A percentile compares a stretch with the other conserved stretches of the same genome.
These are phyloP conservation scores for Lonicera japonica DNA, from an alignment of 129 eudicot species.

Conservation along the genomic window DNA sequence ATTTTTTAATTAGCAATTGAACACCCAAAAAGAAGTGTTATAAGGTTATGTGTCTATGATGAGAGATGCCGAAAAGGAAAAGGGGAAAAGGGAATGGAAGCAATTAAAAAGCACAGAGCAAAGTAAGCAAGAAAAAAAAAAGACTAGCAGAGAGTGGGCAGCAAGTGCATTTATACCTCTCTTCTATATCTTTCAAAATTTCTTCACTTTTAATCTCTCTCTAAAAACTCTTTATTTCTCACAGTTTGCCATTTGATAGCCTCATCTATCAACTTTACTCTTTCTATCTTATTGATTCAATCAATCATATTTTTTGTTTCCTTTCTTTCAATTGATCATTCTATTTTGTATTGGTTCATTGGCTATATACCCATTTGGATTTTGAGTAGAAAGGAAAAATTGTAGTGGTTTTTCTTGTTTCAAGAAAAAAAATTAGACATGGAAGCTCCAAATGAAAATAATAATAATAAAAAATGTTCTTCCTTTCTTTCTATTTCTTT, in stretches of 20 bases:
- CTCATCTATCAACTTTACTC: slow-evolving; percentile 15
- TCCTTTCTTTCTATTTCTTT: too few species aligned
- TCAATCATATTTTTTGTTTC: slow-evolving; percentile 7
- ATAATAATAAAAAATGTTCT: too few species aligned
- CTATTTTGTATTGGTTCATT: slow-evolving; percentile 15
- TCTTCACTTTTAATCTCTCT: slow-evolving; percentile 15
- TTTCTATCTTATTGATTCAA: slow-evolving; percentile 8
- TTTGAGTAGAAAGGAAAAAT: slow-evolving; percentile 19
- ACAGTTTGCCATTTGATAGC: too few species aligned
- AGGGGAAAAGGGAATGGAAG: slow-evolving; percentile 61
- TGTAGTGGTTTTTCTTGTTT: background rate
- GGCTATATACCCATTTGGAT: slow-evolving; percentile 23
- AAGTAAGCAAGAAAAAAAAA: background rate
- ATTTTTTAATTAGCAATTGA: too few species aligned
- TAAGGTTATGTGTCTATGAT: too few species aligned
- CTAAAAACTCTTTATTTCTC: slow-evolving; percentile 17
- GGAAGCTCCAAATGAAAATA: slow-evolving; percentile 64
- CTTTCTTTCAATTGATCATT: slow-evolving; percentile 5
- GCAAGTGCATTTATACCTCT: slow-evolving; percentile 16
- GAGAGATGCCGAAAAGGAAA: too few species aligned
- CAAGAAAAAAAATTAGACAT: slow-evolving; percentile 16
- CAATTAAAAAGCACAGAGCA: too few species aligned
- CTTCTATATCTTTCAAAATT: slow-evolving; percentile 6
- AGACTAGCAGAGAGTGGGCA: slow-evolving; percentile 26
- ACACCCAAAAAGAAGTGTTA: too few species aligned